Evolutionary conservation across 768 basidiomycete species (phyloP).

Genomic region (Tulasnella sp.): DNA sequence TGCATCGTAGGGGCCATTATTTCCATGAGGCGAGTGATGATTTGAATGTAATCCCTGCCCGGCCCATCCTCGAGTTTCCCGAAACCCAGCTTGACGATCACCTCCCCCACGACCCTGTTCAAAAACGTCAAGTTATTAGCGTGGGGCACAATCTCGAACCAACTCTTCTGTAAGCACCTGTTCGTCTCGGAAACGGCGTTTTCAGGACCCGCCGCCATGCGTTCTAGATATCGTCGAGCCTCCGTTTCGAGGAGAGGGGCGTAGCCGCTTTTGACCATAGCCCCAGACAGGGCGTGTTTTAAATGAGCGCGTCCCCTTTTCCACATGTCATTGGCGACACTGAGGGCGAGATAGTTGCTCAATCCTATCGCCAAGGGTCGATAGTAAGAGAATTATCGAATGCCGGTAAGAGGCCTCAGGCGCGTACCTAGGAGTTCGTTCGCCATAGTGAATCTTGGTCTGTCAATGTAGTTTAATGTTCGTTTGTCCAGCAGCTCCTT

Average conservation of each 20-base stretch:
- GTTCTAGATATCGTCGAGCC: neutral
- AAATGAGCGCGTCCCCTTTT: neutral
- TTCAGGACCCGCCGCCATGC: neutral
- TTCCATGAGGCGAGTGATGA: neutral
- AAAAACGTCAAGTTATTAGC: neutral
- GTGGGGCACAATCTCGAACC: neutral
- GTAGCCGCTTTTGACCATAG: neutral
- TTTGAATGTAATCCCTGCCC: neutral
- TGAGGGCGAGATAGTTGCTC: neutral
- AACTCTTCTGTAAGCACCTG: neutral
- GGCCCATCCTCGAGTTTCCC: neutral
- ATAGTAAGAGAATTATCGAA: neutral
- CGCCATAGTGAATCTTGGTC: conserved; percentile 3
- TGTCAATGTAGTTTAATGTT: neutral
- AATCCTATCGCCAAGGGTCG: neutral
- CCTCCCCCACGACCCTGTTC: neutral
- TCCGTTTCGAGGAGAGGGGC: neutral
- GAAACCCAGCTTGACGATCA: neutral
- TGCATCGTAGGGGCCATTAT: neutral
- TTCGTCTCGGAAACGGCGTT: neutral
- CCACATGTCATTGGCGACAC: neutral
- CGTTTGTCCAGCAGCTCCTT: neutral
- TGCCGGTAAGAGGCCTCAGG: neutral
- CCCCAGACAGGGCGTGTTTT: neutral
- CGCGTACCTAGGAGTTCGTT: neutral